Evolutionary conservation across 768 basidiomycete genomes (phyloP).

Genomic region (Porphyrellus cyaneotinctus): DNA sequence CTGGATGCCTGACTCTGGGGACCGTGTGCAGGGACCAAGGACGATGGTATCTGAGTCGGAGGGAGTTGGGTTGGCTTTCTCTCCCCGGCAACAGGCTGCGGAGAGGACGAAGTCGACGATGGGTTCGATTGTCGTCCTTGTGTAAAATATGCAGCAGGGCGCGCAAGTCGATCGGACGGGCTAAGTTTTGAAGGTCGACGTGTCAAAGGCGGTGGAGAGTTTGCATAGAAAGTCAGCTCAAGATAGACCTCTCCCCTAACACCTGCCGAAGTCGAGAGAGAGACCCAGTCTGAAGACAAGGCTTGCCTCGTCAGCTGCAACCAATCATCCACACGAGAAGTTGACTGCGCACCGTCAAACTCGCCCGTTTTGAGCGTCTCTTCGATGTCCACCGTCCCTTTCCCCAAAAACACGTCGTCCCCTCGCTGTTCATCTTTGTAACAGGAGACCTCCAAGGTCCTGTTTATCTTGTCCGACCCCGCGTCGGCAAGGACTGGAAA

Average conservation of each 20-base stretch:
- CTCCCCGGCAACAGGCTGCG: conserved; percentile 9
- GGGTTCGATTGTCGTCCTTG: conserved; percentile 20
- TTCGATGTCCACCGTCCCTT: conserved; percentile 68
- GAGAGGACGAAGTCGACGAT: conserved; percentile 12
- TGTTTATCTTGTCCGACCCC: conserved; percentile 41
- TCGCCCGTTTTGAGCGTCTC: conserved; percentile 82
- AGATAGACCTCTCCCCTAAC: conserved; percentile 83
- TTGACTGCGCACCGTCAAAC: conserved; percentile 70
- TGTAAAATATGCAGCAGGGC: conserved; percentile 31
- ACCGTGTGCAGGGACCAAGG: conserved; percentile 22
- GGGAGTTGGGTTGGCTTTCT: conserved; percentile 8
- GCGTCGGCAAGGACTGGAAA: conserved; percentile 64
- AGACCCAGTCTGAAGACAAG: conserved; percentile 61
- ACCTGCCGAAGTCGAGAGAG: conserved; percentile 53
- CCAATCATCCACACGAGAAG: neutral
- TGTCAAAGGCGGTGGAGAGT: conserved; percentile 51
- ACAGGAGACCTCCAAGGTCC: conserved; percentile 70
- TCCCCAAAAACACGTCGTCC: conserved; percentile 72
- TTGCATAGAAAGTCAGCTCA: conserved; percentile 90
- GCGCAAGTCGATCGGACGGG: conserved; percentile 48
- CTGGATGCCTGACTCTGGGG: conserved; percentile 7
- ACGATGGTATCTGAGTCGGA: conserved; percentile 16
- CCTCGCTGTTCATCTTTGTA: conserved; percentile 73
- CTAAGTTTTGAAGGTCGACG: conserved; percentile 53
- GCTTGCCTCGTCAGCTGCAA: conserved; percentile 4